Evolutionary conservation across 2,329 filamentous ascomycete genomes (phyloP).

Genomic region (Fusarium succisae): DNA sequence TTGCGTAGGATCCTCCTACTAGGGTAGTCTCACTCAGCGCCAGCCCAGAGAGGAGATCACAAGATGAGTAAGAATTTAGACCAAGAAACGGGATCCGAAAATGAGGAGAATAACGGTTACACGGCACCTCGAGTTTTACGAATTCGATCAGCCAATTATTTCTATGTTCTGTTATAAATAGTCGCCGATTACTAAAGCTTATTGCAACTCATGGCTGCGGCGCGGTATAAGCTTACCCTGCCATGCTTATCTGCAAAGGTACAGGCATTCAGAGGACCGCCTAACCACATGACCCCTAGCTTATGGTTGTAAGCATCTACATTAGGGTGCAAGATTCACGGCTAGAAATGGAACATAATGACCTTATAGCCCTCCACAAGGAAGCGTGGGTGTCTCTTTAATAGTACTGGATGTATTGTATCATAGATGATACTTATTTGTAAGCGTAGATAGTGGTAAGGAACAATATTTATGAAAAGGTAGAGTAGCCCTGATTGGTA

Average conservation of each 20-base stretch:
- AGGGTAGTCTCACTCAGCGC: background rate
- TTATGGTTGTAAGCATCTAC: background rate
- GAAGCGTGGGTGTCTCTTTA: fast-evolving
- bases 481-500: too few species aligned
- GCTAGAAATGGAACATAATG: background rate
- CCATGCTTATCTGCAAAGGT: too few species aligned
- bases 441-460: background rate
- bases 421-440: fast-evolving
- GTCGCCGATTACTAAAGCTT: background rate
- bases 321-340: too few species aligned
- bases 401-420: background rate
- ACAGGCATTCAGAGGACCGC: too few species aligned
- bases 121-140: background rate
- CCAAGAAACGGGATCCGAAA: background rate
- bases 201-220: background rate
- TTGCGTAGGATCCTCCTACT: background rate
- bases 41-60: background rate
- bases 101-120: background rate
- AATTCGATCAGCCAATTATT: background rate
- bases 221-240: background rate
- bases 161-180: background rate
- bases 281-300: background rate
- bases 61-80: background rate
- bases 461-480: background rate
- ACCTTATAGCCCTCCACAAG: background rate